These are phyloP conservation scores for Boletus mariae DNA, from an alignment of 1,284 basidiomycete genomes.

Conservation along the genomic window DNA sequence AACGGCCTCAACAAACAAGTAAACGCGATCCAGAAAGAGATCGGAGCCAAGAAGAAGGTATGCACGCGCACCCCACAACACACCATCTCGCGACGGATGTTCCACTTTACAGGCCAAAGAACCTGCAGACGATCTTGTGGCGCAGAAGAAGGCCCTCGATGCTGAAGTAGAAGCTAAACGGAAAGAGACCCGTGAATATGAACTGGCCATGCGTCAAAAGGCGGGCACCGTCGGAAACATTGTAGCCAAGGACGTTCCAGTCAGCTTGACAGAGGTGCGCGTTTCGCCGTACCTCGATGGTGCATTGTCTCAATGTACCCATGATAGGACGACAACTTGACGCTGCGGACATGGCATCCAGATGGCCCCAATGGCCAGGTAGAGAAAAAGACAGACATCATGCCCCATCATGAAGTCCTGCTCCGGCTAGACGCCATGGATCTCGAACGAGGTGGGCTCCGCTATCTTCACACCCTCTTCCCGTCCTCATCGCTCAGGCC, in stretches of 20 bases:
- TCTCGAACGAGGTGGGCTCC: conserved; percentile 76
- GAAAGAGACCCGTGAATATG: conserved; percentile 74
- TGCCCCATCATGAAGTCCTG: conserved; percentile 96
- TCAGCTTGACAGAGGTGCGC: conserved; percentile 83
- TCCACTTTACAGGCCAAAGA: conserved; percentile 71
- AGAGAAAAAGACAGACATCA: conserved; percentile 69
- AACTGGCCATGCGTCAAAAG: conserved; percentile 75
- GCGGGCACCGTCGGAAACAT: conserved; percentile 89
- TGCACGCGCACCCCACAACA: background rate
- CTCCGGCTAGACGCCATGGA: conserved; percentile 93
- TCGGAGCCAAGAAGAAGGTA: conserved; percentile 91
- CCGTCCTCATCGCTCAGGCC: conserved; percentile 25
- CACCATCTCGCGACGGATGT: conserved; percentile 2
- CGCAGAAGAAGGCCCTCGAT: conserved; percentile 78
- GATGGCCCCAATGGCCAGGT: conserved; percentile 64
- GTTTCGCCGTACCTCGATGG: conserved; percentile 11
- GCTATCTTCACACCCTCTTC: background rate
- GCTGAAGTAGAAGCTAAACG: conserved; percentile 75
- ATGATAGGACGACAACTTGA: conserved; percentile 81
- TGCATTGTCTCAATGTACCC: background rate
- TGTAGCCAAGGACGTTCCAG: conserved; percentile 82
- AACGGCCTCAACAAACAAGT: conserved; percentile 79
- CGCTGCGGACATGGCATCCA: conserved; percentile 84
- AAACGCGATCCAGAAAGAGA: conserved; percentile 92
- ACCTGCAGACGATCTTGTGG: conserved; percentile 82